A percentile compares a stretch with the other conserved stretches of the same genome.
Evolutionary conservation across 371 early-diverging fungal species (phyloP).

Genomic region (Zopfochytrium polystomum): DNA sequence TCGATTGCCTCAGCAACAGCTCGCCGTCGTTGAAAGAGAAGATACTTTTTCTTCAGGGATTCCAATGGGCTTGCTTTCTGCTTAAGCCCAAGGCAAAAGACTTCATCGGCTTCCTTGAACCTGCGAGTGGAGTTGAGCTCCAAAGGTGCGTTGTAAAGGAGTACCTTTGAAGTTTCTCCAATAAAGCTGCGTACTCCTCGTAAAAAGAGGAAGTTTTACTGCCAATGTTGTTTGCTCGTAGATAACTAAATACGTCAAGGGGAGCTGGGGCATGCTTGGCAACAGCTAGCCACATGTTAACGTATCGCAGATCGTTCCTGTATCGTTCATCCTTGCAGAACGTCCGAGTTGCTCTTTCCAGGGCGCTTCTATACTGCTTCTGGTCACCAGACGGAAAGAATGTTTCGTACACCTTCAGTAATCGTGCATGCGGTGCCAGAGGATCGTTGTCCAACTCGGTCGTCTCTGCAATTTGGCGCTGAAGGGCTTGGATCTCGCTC

Average conservation of each 20-base stretch:
- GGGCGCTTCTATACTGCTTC: constrained; percentile 42
- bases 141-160: not conserved
- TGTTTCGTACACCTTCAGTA: constrained; percentile 70
- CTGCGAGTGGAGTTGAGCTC: constrained; percentile 37
- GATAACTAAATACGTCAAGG: constrained; percentile 64
- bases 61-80: constrained; percentile 53
- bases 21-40: constrained; percentile 50
- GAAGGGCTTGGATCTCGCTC: not conserved
- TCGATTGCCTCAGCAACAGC: too few species aligned
- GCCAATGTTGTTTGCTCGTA: constrained; percentile 71
- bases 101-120: constrained; percentile 51
- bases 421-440: constrained; percentile 65
- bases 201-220: constrained; percentile 63
- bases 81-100: constrained; percentile 54
- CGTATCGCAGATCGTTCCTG: constrained; percentile 72
- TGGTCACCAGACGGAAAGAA: constrained; percentile 67
- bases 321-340: constrained; percentile 66
- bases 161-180: constrained; percentile 44
- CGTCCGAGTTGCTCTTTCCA: constrained; percentile 58
- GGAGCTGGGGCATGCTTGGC: constrained; percentile 54
- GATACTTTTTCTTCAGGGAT: constrained; percentile 46
- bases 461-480: not conserved
- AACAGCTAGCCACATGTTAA: constrained; percentile 71
- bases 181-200: constrained; percentile 68
- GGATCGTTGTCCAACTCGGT: constrained; percentile 62